Base-by-base conservation (phyloP, 768 basidiomycete genomes). In the Termitomyces sp. region DNA sequence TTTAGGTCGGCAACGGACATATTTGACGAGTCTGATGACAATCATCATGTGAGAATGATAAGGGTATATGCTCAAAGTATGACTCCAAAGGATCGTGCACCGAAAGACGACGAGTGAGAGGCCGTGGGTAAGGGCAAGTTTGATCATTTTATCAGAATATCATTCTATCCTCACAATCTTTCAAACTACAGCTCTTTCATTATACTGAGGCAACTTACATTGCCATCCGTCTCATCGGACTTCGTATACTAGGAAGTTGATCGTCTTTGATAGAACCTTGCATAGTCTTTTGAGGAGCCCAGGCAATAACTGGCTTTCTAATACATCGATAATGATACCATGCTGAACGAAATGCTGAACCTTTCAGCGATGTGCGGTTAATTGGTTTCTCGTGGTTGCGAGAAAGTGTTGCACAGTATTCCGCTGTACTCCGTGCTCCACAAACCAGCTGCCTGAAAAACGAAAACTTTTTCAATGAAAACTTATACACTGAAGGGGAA, bases 401-500 rank as follows among this genome's bases (percentile, higher is more conserved):
- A 4, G 26, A 26, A 26, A 26, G 30, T 5, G 30, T 3, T 30
- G 30, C 30, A 30, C 30, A 30, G 30, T 30, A 30, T 30, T 5
- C 30, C 30, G 30, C 30, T 30, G 30, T 5, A 5, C 30, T 30
- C 6, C 30, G 30, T 30, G 30, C 30, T n/a, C n/a, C n/a, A n/a
- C n/a, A n/a, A n/a, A n/a, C n/a, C n/a, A n/a, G n/a, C n/a, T n/a
- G n/a, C n/a, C n/a, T n/a, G n/a, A n/a, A n/a, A n/a, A n/a, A n/a
- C n/a, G n/a, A n/a, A n/a, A n/a, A n/a, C n/a, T n/a, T n/a, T n/a
- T n/a, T n/a, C n/a, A n/a, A n/a, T n/a, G n/a, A n/a, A n/a, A n/a
- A n/a, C n/a, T n/a, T 28, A 59, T 70, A 68, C 69, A 68, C 75
- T 67, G 68, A 77, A 78, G 74, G 76, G 76, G 76, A 77, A 76